Base-by-base conservation (phyloP, 177 flowering plant genomes). In the Telopea speciosissima region DNA sequence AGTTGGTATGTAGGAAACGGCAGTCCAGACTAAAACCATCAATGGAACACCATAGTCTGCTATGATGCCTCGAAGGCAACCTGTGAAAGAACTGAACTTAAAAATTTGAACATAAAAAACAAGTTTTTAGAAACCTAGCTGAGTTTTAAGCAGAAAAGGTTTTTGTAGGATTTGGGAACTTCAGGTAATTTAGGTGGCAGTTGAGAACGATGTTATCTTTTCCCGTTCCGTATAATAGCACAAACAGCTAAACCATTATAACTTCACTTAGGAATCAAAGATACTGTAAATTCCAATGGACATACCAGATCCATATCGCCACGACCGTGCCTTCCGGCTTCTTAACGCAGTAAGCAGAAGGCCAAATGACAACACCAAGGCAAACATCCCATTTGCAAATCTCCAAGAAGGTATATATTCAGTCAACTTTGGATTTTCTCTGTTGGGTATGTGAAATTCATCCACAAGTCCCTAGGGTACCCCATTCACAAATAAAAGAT, bases 31-130 rank as follows among this genome's bases (percentile, higher is more conserved):
- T 25, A 96, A 76, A 72, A 96, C 97, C 99, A 96, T 96, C 68
- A 93, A 81, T 19, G 99, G 99, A 59, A 96, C 99, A 19, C 99
- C 99, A 73, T 96, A 96, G 76, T 96, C 99, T 68, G 99, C 99
- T 71, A 96, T 77, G 13, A 93, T 75, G 71, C 98, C 87, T 77
- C 99, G 79, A 62, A 96, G 72, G 90, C 88, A 93, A 67, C 95
- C 99, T 96, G 83, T 60, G 66, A 70, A 68, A 74, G 24, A 28
- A 65, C 23, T 28, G 45, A 65, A 64, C 23, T 49, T 61, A 24
- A 66, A 19, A 64, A 2, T 58, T 69, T 62, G 14, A 42, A 36
- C 24, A 24, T 9, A 19, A 33, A 56, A 56, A 19, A 61, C 58
- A 24, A 10, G 8, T 24, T 59, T 25, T 59, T 33, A 52, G 54